phyloP scores from a whole-genome alignment of 106 monocot species.

The Apostasia ramifera region DNA sequence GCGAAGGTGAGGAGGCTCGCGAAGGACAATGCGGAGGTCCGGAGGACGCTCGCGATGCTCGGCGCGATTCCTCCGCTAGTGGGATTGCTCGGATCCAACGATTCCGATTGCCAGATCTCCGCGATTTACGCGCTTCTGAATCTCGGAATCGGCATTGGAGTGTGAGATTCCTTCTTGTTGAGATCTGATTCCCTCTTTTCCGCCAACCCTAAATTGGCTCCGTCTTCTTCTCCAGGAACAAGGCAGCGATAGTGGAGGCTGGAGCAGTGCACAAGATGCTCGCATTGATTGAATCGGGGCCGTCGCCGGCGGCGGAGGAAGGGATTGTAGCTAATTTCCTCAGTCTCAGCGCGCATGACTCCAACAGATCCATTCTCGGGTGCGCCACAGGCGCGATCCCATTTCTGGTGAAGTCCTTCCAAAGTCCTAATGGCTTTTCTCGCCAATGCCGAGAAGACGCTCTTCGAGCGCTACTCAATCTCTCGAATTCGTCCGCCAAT shows the following conservation, averaged over 20 bases:
- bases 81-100: slow-evolving; percentile 34
- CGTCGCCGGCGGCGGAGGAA: slow-evolving; percentile 14
- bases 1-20: slow-evolving; percentile 49
- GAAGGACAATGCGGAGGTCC: slow-evolving; percentile 46
- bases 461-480: slow-evolving; percentile 77
- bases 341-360: slow-evolving; percentile 67
- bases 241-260: slow-evolving; percentile 62
- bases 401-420: slow-evolving; percentile 51
- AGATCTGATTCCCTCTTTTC: no score
- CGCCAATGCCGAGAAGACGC: slow-evolving; percentile 37
- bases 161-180: slow-evolving; percentile 21
- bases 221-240: slow-evolving; percentile 50
- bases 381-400: slow-evolving; percentile 43
- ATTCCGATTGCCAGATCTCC: slow-evolving; percentile 22
- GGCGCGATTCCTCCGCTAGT: slow-evolving; percentile 71
- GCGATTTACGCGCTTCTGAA: slow-evolving; percentile 88
- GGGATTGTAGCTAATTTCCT: slow-evolving; percentile 80
- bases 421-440: slow-evolving; percentile 4
- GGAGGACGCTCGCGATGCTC: slow-evolving; percentile 66
- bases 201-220: neutral
- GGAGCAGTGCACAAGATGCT: slow-evolving; percentile 82
- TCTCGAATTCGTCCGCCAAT: slow-evolving; percentile 58
- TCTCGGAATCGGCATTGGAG: slow-evolving; percentile 65
- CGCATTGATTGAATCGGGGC: slow-evolving; percentile 12
- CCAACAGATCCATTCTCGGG: slow-evolving; percentile 77